Evolutionary conservation across 1,284 basidiomycete genomes (phyloP), one percentile per base, ranked within the genome.

Genomic region (Moesziomyces globuligerus): DNA sequence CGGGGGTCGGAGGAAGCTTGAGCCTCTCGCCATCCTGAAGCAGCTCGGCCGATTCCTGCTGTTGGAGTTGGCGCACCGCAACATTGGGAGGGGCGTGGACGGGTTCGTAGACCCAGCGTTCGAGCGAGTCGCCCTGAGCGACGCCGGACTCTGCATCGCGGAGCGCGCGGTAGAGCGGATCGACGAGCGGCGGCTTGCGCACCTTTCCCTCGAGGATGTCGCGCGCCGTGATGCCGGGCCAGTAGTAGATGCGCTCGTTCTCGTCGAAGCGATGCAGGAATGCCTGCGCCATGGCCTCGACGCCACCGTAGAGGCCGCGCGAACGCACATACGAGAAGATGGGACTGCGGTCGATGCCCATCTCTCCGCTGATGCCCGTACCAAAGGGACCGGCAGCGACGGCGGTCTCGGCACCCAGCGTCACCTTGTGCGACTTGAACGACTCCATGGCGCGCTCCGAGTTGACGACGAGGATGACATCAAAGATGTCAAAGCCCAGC

Each of bases 341-440:
- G 0, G 82, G 64, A 46, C 55, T 49, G 3, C 72, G 60, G 20
- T 80, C 85, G 21, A 78, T 49, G 1, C 86, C 86, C 3, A 83
- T 76, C 70, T 86, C 86, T 3, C 82, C 81, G 0, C 83, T 83
- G 4, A 84, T 84, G 3, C 86, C 86, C 0, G 83, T 81, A 0
- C 86, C 86, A 24, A 85, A 85, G 1, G 86, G 86, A 0, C 86
- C 86, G 0, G 86, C 85, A 0, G 84, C 85, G 1, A 87, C 83
- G 7, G 79, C 86, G 1, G 86, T 82, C 61, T 87, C 86, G 0
- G 84, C 80, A 0, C 86, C 86, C 6, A 87, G 64, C 0, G 86
- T 86, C 11, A 85, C 82, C 61, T 87, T 86, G 78, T 86, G 85
- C 5, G 83, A 83, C 37, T 76, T 79, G 76, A 87, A 87, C 2